Percentiles rank a stretch among this genome's conserved stretches.
Evolutionary conservation across 2,329 filamentous ascomycete genomes (phyloP).

Genomic region (Parasarocladium wereldwijsianum): DNA sequence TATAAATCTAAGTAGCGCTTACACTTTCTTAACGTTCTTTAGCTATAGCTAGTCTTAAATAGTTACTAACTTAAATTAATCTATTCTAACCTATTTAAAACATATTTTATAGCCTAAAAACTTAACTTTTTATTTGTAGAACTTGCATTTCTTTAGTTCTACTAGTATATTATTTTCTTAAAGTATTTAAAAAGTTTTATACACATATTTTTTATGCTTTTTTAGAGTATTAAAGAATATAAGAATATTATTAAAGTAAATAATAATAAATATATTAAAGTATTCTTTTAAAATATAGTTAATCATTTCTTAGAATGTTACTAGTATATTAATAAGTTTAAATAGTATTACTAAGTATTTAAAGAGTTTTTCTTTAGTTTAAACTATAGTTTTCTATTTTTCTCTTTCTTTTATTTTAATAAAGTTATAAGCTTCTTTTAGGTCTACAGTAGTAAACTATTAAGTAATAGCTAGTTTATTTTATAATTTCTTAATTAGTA

Average conservation of each 20-base stretch:
- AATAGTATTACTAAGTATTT: constrained; percentile 19
- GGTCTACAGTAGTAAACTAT: constrained; percentile 7
- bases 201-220: constrained; percentile 6
- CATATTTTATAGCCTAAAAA: too few species aligned
- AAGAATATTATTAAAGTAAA: constrained; percentile 10
- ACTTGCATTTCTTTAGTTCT: too few species aligned
- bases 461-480: constrained; percentile 8
- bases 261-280: constrained; percentile 8
- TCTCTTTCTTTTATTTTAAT: constrained; percentile 16
- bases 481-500: constrained; percentile 11
- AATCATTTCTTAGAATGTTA: constrained; percentile 9
- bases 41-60: too few species aligned
- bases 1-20: too few species aligned
- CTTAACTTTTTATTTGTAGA: too few species aligned
- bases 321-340: constrained; percentile 9
- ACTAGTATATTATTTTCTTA: background rate
- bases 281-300: constrained; percentile 8
- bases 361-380: constrained; percentile 16
- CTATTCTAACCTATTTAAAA: too few species aligned
- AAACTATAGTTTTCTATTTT: constrained; percentile 19
- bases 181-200: constrained; percentile 2
- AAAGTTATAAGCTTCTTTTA: constrained; percentile 14
- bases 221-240: constrained; percentile 9
- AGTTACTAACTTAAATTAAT: too few species aligned
- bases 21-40: too few species aligned